A percentile compares a stretch with the other conserved stretches of the same genome.
phyloP scores from a whole-genome alignment of 345 rosid genomes.

The Ailanthus altissimus region DNA sequence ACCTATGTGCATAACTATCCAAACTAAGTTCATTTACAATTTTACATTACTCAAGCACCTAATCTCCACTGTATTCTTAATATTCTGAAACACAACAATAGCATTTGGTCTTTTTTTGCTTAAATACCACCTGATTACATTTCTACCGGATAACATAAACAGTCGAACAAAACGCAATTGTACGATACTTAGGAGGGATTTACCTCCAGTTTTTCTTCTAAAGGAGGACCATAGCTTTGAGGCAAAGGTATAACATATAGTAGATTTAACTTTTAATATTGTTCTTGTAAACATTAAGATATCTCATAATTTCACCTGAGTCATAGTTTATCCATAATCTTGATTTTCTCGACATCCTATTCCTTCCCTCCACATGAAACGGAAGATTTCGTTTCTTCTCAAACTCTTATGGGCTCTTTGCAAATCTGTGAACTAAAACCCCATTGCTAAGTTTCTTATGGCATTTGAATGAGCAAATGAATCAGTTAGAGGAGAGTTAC shows the following conservation, averaged over 20 bases:
- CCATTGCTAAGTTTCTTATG: not conserved
- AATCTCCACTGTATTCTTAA: no score
- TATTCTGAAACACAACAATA: no score
- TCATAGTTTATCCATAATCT: not conserved
- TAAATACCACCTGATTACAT: no score
- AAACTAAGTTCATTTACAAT: no score
- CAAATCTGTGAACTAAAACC: not conserved
- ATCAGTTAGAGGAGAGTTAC: not conserved
- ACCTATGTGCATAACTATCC: no score
- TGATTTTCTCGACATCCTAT: not conserved
- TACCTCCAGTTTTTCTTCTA: no score
- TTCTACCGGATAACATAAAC: no score
- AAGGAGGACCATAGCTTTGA: conserved; percentile 57
- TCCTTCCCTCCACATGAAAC: not conserved
- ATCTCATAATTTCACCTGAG: not conserved
- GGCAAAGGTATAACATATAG: conserved; percentile 54
- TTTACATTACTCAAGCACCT: no score
- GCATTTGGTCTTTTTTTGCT: no score
- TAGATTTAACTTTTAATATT: not conserved
- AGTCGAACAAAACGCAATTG: no score
- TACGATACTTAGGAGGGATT: no score
- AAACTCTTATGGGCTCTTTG: not conserved
- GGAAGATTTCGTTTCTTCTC: not conserved
- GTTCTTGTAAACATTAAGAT: not conserved
- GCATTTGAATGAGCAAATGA: not conserved